Evolutionary conservation across 1,139 yeast species (phyloP).

Genomic region (Lodderomyces theae): DNA sequence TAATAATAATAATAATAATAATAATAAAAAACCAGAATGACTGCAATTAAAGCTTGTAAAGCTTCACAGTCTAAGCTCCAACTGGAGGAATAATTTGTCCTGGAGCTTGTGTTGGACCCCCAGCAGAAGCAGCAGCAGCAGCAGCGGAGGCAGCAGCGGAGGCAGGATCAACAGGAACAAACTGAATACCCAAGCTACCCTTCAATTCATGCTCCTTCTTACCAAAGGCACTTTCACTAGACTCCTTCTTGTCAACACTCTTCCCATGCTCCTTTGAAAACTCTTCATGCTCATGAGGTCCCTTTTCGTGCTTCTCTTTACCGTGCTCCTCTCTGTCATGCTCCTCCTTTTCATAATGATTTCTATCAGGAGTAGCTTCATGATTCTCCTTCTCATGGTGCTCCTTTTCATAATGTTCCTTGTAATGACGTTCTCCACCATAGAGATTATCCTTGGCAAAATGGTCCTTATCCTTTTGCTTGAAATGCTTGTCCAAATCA

Average conservation of each 20-base stretch:
- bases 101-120: constrained; percentile 4
- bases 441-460: constrained; percentile 1
- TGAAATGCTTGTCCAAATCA: constrained; percentile 2
- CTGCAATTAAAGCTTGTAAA: no score
- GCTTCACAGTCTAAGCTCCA: constrained; percentile 4
- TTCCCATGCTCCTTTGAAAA: constrained; percentile 2
- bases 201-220: constrained; percentile 4
- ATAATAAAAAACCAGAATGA: no score
- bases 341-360: constrained; percentile 5
- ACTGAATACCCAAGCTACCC: constrained; percentile 1
- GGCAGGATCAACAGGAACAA: not conserved
- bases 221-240: constrained; percentile 1
- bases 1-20: no score
- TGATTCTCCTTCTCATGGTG: constrained; percentile 7
- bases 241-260: constrained; percentile 1
- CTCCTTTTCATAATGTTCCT: constrained; percentile 7
- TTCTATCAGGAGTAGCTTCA: constrained; percentile 6
- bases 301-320: constrained; percentile 7
- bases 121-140: not conserved
- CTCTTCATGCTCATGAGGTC: constrained; percentile 5
- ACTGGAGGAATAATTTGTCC: constrained; percentile 4
- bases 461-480: constrained; percentile 4
- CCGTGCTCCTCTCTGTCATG: constrained; percentile 8
- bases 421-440: constrained; percentile 7
- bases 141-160: not conserved